Percentiles rank a stretch among this genome's conserved stretches.
These are phyloP conservation scores for Alternaria burnsii DNA, from an alignment of 2,329 filamentous ascomycete genomes.

Conservation along the genomic window DNA sequence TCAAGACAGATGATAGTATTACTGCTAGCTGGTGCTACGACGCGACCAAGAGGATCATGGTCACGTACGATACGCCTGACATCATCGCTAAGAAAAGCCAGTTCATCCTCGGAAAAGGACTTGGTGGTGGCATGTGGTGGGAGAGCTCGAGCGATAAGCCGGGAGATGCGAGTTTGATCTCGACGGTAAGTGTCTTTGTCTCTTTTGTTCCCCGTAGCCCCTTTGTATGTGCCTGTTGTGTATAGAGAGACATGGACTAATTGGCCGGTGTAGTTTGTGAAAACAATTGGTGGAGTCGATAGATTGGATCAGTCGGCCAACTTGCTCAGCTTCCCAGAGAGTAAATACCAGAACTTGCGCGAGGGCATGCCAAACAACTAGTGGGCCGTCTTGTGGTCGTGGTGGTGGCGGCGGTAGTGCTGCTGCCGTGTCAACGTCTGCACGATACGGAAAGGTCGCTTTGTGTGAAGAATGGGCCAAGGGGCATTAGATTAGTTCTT, in stretches of 20 bases:
- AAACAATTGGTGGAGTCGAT: constrained; percentile 63
- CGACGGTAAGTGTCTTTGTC: constrained; percentile 32
- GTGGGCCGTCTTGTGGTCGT: background rate
- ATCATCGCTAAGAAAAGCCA: constrained; percentile 41
- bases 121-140: constrained; percentile 53
- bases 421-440: background rate
- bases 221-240: background rate
- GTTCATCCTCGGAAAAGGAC: constrained; percentile 34
- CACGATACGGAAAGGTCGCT: background rate
- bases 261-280: constrained; percentile 52
- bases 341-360: constrained; percentile 74
- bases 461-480: background rate
- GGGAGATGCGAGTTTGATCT: constrained; percentile 42
- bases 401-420: too few species aligned
- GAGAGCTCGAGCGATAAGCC: constrained; percentile 47
- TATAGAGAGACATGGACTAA: constrained; percentile 8
- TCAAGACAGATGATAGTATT: constrained; percentile 31
- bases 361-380: constrained; percentile 34
- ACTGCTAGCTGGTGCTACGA: constrained; percentile 48
- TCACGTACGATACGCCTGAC: constrained; percentile 47
- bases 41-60: constrained; percentile 29
- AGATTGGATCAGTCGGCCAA: constrained; percentile 65
- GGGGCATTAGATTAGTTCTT: background rate
- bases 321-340: constrained; percentile 69
- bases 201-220: background rate